These are phyloP conservation scores for Baudoinia panamericana DNA, from an alignment of 495 filamentous ascomycete genomes.

Conservation along the genomic window DNA sequence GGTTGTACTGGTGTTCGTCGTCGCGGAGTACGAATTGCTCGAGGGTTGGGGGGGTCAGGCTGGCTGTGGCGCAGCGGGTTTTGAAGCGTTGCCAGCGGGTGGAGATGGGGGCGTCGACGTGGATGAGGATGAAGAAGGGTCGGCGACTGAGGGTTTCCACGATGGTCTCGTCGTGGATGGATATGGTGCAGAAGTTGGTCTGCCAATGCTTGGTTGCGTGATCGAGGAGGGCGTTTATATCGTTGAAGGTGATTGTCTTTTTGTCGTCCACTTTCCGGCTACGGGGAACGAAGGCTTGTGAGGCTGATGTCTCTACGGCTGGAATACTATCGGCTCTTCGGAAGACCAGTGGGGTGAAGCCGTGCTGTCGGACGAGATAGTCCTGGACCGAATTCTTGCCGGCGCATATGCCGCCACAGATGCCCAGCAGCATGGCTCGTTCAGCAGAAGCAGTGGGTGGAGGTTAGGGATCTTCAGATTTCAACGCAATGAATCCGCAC, in stretches of 20 bases:
- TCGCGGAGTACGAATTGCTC: conserved; percentile 66
- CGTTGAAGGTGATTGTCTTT: conserved; percentile 38
- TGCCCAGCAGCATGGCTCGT: conserved; percentile 70
- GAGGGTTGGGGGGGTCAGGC: conserved; percentile 42
- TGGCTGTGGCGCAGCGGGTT: conserved; percentile 32
- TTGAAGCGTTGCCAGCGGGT: conserved; percentile 67
- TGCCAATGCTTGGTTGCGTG: conserved; percentile 78
- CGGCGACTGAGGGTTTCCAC: conserved; percentile 61
- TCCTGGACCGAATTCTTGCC: conserved; percentile 78
- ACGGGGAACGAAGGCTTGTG: conserved; percentile 20
- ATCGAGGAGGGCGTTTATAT: conserved; percentile 53
- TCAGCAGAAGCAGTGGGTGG: too few species aligned
- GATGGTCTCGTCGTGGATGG: conserved; percentile 53
- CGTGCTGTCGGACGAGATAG: conserved; percentile 65
- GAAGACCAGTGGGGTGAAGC: conserved; percentile 50
- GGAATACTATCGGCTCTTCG: conserved; percentile 18
- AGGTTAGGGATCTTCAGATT: too few species aligned
- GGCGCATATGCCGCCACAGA: conserved; percentile 84
- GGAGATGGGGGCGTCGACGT: conserved; percentile 76
- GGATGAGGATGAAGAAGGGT: conserved; percentile 86
- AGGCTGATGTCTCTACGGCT: conserved; percentile 23
- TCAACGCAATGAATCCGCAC: too few species aligned
- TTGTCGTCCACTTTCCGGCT: conserved; percentile 11
- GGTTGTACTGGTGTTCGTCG: conserved; percentile 64
- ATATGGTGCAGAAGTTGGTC: conserved; percentile 68